These are phyloP conservation scores for Globisporangium paroecandrum DNA, from an alignment of 352 stramenopile species.

Conservation along the genomic window DNA sequence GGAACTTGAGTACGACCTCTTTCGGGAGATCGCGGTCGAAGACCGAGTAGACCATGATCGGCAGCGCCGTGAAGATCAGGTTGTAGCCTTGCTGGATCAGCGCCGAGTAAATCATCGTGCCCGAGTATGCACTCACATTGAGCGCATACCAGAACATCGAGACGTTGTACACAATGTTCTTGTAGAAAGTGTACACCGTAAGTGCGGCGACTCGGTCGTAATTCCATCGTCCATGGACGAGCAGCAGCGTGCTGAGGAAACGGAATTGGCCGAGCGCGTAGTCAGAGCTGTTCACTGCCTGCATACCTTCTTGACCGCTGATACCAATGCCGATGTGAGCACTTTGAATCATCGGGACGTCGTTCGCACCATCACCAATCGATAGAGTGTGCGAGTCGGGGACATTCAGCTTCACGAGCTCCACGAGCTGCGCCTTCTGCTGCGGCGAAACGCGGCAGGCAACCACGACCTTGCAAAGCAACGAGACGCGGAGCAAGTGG, in stretches of 20 bases:
- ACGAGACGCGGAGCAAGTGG: conserved; percentile 76
- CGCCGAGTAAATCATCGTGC: conserved; percentile 81
- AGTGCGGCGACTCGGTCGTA: conserved; percentile 85
- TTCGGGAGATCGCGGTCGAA: conserved; percentile 79
- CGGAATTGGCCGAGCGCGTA: conserved; percentile 84
- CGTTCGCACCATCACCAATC: conserved; percentile 90
- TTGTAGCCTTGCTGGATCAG: conserved; percentile 93
- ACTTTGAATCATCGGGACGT: conserved; percentile 90
- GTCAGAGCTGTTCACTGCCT: conserved; percentile 90
- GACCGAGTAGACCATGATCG: conserved; percentile 86
- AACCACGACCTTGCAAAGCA: conserved; percentile 95
- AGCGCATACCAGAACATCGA: conserved; percentile 90
- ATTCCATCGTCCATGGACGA: conserved; percentile 85
- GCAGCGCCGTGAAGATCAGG: conserved; percentile 92
- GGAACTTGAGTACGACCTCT: conserved; percentile 57
- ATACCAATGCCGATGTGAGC: conserved; percentile 91
- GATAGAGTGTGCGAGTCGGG: conserved; percentile 81
- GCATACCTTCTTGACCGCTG: conserved; percentile 97
- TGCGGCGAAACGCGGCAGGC: conserved; percentile 96
- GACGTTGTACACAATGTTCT: conserved; percentile 91
- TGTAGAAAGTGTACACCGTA: conserved; percentile 90
- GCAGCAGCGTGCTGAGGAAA: conserved; percentile 68
- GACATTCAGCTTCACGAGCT: conserved; percentile 91
- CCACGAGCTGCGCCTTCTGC: conserved; percentile 98
- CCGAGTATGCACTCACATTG: conserved; percentile 89